phyloP scores from a whole-genome alignment of 768 basidiomycete species.

The Botryobasidium botryosum region DNA sequence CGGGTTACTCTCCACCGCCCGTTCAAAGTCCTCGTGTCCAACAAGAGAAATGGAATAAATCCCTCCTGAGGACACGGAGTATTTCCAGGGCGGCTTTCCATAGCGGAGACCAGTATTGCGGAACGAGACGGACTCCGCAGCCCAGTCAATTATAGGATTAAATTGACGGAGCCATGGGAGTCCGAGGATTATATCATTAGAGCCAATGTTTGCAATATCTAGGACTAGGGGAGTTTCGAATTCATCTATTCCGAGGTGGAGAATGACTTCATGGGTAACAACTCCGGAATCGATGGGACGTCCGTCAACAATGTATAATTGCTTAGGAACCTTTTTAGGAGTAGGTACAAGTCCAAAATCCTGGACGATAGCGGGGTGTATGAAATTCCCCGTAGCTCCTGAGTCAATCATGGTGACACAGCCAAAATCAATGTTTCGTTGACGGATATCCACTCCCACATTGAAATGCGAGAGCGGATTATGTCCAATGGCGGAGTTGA shows the following conservation, averaged over 20 bases:
- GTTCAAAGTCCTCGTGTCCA: no score
- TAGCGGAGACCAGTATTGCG: neutral
- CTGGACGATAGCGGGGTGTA: constrained; percentile 21
- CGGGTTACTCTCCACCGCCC: no score
- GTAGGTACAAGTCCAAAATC: constrained; percentile 20
- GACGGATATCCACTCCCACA: constrained; percentile 16
- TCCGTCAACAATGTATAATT: constrained; percentile 24
- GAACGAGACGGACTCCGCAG: neutral
- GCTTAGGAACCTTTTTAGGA: constrained; percentile 19
- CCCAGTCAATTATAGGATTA: constrained; percentile 25
- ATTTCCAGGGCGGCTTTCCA: constrained; percentile 5
- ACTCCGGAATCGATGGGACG: constrained; percentile 26
- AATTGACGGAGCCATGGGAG: constrained; percentile 24
- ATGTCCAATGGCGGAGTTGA: neutral
- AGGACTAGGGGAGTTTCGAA: constrained; percentile 20
- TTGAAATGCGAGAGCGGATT: neutral
- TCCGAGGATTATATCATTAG: constrained; percentile 23
- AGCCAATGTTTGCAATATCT: constrained; percentile 20
- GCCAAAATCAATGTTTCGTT: constrained; percentile 18
- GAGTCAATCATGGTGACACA: constrained; percentile 25
- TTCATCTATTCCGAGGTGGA: constrained; percentile 16
- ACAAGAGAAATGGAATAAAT: no score
- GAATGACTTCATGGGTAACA: constrained; percentile 24
- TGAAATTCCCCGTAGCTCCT: constrained; percentile 23
- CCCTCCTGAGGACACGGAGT: no score